Percentiles rank a stretch among this genome's conserved stretches.
phyloP scores from a whole-genome alignment of 1,284 basidiomycete species.

The Ganoderma lucidum region DNA sequence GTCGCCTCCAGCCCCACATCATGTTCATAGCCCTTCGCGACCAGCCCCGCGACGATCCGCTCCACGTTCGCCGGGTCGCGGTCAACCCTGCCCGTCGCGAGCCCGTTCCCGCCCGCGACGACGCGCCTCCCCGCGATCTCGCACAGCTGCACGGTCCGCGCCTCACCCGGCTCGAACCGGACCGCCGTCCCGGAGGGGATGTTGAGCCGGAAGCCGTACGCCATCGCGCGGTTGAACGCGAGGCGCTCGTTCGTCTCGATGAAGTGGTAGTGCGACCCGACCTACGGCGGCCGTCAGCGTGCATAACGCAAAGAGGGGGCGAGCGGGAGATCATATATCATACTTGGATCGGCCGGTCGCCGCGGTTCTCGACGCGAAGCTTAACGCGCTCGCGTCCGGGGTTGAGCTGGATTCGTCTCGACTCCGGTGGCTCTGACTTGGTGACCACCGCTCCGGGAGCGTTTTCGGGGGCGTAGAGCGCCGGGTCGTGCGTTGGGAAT shows the following conservation, averaged over 20 bases:
- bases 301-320: neutral
- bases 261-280: neutral
- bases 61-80: too few species aligned
- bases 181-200: neutral
- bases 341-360: neutral
- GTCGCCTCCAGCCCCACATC: too few species aligned
- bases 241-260: neutral
- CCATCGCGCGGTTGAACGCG: too few species aligned
- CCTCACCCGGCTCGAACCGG: neutral
- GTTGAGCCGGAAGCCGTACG: too few species aligned
- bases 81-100: too few species aligned
- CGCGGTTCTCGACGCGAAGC: neutral
- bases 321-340: neutral
- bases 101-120: too few species aligned
- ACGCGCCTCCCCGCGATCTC: too few species aligned
- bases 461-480: neutral
- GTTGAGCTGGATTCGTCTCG: neutral
- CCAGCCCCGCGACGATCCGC: too few species aligned
- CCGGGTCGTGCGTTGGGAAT: neutral
- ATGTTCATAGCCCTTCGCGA: too few species aligned
- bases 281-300: neutral
- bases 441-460: neutral
- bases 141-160: neutral
- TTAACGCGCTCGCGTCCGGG: neutral
- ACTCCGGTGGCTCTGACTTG: neutral